phyloP scores from a whole-genome alignment of 2,329 filamentous ascomycete genomes.

The Neopestalotiopsis sp. region DNA sequence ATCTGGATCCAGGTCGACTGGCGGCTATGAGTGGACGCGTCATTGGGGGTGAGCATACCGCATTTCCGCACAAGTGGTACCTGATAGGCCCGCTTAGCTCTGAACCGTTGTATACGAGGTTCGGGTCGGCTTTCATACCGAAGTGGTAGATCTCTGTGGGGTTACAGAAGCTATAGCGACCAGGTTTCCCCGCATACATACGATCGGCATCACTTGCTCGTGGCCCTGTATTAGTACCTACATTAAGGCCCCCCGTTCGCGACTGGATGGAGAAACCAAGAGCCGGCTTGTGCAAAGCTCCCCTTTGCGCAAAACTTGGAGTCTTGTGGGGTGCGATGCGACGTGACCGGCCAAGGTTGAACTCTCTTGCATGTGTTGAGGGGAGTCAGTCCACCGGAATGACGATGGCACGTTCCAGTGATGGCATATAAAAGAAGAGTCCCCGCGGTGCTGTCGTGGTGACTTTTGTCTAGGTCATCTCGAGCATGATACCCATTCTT shows the following conservation, averaged over 20 bases:
- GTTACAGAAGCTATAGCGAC: background rate
- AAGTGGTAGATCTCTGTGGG: constrained; percentile 2
- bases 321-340: background rate
- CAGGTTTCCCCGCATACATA: background rate
- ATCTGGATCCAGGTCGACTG: too few species aligned
- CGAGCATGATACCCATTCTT: background rate
- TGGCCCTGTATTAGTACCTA: background rate
- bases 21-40: too few species aligned
- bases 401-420: background rate
- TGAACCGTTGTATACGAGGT: background rate
- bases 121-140: constrained; percentile 2
- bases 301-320: background rate
- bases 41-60: too few species aligned
- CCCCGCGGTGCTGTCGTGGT: background rate
- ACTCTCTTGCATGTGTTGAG: background rate
- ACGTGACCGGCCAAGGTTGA: background rate
- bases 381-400: background rate
- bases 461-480: background rate
- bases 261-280: constrained; percentile 18
- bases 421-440: background rate
- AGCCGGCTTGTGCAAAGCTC: background rate
- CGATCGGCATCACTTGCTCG: background rate
- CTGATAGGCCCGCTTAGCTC: background rate
- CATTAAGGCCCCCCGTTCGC: background rate
- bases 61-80: background rate